Conservation (phyloP, 208 protist species). For the Kentomonas sorsogonicus region DNA sequence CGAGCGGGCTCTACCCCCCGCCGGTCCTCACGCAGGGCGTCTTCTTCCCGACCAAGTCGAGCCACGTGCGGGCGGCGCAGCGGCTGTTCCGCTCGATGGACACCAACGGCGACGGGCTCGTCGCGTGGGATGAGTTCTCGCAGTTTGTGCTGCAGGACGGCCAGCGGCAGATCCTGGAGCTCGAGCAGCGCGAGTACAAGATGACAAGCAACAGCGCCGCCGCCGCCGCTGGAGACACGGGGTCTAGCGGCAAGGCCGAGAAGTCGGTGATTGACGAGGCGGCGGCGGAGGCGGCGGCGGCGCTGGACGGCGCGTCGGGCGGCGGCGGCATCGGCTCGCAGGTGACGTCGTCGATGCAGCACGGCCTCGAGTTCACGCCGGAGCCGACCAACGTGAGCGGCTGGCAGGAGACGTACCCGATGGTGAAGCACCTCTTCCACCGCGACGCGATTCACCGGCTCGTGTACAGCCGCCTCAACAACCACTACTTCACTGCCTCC, state of each 20-base stretch:
- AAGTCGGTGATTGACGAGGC: conserved; percentile 4
- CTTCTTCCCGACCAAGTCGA: conserved; percentile 15
- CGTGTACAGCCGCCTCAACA: conserved; percentile 36
- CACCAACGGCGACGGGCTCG: conserved; percentile 45
- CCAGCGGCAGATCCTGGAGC: conserved; percentile 13
- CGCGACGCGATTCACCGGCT: conserved; percentile 57
- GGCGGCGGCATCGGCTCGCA: no score
- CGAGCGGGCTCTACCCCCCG: no score
- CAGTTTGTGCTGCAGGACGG: conserved; percentile 37
- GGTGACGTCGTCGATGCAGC: no score
- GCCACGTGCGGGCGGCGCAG: conserved; percentile 31
- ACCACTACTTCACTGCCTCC: conserved; percentile 62
- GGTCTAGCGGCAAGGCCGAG: not conserved
- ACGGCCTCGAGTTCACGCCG: conserved; percentile 28
- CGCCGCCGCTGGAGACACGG: no score
- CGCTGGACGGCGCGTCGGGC: not conserved
- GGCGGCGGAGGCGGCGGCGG: not conserved
- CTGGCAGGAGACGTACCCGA: conserved; percentile 62
- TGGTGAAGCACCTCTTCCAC: conserved; percentile 78
- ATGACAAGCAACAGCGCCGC: no score
- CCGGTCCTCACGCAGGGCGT: not conserved
- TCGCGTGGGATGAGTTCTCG: conserved; percentile 68
- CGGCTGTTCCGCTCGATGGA: conserved; percentile 64
- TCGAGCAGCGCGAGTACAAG: not conserved
- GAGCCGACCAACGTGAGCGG: conserved; percentile 45